Evolutionary conservation across 1,284 basidiomycete genomes (phyloP), one percentile per base, ranked within the genome.

Genomic region (Stygiomarasmius scandens): DNA sequence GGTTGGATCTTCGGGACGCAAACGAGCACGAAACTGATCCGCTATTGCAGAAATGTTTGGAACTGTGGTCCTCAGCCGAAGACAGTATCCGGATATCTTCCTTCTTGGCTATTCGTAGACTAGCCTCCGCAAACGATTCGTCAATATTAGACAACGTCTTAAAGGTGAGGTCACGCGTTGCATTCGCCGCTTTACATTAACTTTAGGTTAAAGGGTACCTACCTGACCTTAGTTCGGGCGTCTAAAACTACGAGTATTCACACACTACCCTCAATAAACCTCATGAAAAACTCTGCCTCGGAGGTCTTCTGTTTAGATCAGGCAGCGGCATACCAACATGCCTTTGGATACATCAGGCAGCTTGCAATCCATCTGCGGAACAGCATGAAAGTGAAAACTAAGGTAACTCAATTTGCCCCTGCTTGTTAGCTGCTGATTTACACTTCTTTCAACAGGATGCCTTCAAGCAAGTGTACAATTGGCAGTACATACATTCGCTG

Each of bases 221-320:
- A 98, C 75, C 82, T 93, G 52, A 85, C 90, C 2, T 79, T 98
- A 32, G 84, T 98, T 51, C 86, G 92, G 20, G 88, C 88, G 9
- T 88, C 86, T 57, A 93, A 94, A 70, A 85, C 87, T 19, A 97
- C 95, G 3, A 92, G 83, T 52, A 80, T 86, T 2, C 89, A 97
- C 76, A 96, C 91, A 1, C 80, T 99, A 12, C 95, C 96, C n/a
- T 86, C 90, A 3, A 92, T 99, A 73, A 97, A 93, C 68, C 76
- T 99, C 44, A 97, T 98, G 94, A 99, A 99, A 76, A 98, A 99
- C 74, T 93, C 95, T 2, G 96, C 96, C 0, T 90, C 91, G 0
- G 95, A 97, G 71, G 80, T 99, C 1, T 99, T 92, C 76, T 89
- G 89, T 63, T 75, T 96, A 51, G 81, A 91, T 64, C 88, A 87